A percentile compares a stretch with the other conserved stretches of the same genome.
Evolutionary conservation across 2,329 filamentous ascomycete genomes (phyloP).

Genomic region (Neospermospora avenae): DNA sequence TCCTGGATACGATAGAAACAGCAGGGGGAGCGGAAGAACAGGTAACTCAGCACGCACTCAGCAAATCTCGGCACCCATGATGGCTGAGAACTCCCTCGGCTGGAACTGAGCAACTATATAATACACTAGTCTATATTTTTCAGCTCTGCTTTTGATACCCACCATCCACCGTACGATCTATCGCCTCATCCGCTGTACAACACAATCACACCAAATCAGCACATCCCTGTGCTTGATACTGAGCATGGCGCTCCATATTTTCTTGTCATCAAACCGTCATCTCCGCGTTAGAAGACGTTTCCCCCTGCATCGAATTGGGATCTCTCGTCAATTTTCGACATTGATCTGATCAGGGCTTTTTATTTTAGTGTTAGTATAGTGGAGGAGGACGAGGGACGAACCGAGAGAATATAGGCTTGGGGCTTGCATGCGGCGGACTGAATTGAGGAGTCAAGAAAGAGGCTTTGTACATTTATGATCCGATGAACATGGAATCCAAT

Average conservation of each 20-base stretch:
- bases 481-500: constrained; percentile 23
- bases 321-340: constrained; percentile 28
- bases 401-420: neutral
- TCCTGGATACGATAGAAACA: constrained; percentile 43
- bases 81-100: constrained; percentile 73
- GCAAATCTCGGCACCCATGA: constrained; percentile 70
- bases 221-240: constrained; percentile 15
- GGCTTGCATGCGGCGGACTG: neutral
- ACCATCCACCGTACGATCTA: constrained; percentile 18
- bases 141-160: constrained; percentile 23
- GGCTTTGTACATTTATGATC: constrained; percentile 31
- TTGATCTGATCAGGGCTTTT: constrained; percentile 32
- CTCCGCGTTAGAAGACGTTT: constrained; percentile 32
- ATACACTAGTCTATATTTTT: constrained; percentile 20
- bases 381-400: neutral
- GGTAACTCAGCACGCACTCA: constrained; percentile 53
- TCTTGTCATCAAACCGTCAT: constrained; percentile 29
- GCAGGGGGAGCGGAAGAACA: constrained; percentile 52
- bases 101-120: constrained; percentile 57
- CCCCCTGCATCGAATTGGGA: constrained; percentile 30
- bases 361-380: constrained; percentile 18
- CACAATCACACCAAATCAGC: constrained; percentile 22
- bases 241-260: constrained; percentile 27
- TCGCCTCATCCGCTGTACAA: constrained; percentile 27
- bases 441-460: neutral